A percentile compares a stretch with the other conserved stretches of the same genome.
These are phyloP conservation scores for Dactylonectria estremocensis DNA, from an alignment of 2,329 filamentous ascomycete species.

Conservation along the genomic window DNA sequence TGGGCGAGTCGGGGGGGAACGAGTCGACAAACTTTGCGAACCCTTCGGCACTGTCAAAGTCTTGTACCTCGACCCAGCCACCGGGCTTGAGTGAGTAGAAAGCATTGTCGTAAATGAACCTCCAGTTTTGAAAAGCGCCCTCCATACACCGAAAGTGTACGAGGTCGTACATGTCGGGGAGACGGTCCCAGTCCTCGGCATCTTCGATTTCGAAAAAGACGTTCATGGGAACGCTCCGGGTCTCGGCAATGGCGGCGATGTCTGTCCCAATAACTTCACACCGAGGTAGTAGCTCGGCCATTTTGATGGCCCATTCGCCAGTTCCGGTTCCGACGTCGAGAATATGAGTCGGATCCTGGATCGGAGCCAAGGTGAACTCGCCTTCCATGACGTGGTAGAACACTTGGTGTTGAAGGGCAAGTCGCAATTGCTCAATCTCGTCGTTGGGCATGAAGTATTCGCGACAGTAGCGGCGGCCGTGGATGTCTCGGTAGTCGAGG, in stretches of 20 bases:
- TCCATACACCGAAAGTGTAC: conserved; percentile 71
- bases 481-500: conserved; percentile 71
- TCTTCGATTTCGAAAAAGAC: conserved; percentile 74
- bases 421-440: conserved; percentile 74
- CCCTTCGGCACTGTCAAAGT: conserved; percentile 65
- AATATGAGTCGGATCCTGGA: conserved; percentile 59
- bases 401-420: conserved; percentile 75
- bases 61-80: conserved; percentile 70
- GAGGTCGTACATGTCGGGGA: conserved; percentile 67
- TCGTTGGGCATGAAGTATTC: conserved; percentile 79
- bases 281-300: conserved; percentile 67
- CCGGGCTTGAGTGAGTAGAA: conserved; percentile 69
- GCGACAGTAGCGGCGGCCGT: conserved; percentile 74
- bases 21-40: conserved; percentile 50
- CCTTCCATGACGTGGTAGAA: conserved; percentile 68
- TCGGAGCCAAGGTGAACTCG: conserved; percentile 60
- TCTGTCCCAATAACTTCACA: conserved; percentile 73
- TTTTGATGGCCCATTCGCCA: conserved; percentile 66
- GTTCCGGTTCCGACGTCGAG: conserved; percentile 74
- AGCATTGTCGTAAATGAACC: conserved; percentile 67
- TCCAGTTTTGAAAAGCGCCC: conserved; percentile 71
- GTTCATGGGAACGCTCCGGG: conserved; percentile 70
- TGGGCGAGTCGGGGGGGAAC: conserved; percentile 63
- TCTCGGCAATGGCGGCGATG: conserved; percentile 70
- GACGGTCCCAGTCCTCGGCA: conserved; percentile 72